Base-by-base conservation (phyloP, 805 yeast species). In the Lachancea lanzarotensis region DNA sequence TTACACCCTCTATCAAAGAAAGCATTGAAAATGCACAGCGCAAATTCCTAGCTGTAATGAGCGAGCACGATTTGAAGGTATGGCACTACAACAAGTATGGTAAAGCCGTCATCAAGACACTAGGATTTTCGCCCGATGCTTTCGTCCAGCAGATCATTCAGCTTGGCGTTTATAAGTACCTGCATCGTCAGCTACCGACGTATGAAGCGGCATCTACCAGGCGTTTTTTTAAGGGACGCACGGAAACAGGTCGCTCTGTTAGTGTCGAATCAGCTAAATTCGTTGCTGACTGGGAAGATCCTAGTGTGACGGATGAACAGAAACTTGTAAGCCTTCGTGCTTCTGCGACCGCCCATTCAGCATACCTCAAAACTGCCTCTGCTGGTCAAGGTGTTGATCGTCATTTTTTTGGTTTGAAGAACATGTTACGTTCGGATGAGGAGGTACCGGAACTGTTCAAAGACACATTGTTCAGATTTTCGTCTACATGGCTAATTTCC, bases 191-290 rank as follows among this genome's bases (percentile, higher is more conserved):
- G 43, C 76, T 91, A 60, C 96, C 97, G 51, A 91, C 97, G 11
- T 91, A 91, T 68, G 98, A 91, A 68, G 82, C 95, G 42, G 96
- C 97, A 2, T 87, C 98, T 17, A 91, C 97, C 1, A 80, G 98
- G 66, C 82, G 79, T 63, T 91, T 74, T 66, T 83, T 79, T 60
- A 81, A 78, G 58, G 98, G 98, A 45, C 79, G 98, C 65, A 91
- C 98, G 8, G 98, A 91, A 68, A 84, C 96, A 19, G 88, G 93
- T 50, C 78, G 98, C 59, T 70, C 88, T 3, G 96, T 87, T 10
- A 81, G 95, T 8, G 62, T 63, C 42, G 95, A 84, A 60, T 76
- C 88, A 20, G 71, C 76, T 39, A 70, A 70, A 29, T 85, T 89
- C 66, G 95, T 84, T 46, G 70, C 76, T 59, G 78, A 84, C 30